Conservation (phyloP, 441 rosid species). For the Jatropha podagrica region DNA sequence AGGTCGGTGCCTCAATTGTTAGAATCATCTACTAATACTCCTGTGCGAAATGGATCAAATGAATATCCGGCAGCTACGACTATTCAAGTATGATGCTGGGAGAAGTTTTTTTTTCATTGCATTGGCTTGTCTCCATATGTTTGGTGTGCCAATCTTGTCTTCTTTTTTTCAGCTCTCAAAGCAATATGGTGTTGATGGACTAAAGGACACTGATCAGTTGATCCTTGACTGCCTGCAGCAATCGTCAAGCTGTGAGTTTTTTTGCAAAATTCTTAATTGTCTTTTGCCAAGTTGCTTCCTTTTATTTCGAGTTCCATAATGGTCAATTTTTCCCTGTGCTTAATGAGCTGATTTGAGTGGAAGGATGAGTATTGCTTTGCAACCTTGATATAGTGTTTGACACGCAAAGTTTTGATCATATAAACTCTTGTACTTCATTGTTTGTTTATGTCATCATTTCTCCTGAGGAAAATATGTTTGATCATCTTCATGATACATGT, state of each 20-base stretch:
- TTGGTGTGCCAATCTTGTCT: conserved; percentile 9
- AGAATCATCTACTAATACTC: conserved; percentile 37
- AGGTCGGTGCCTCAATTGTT: conserved; percentile 33
- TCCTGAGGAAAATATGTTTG: no score
- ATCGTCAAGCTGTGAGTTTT: conserved; percentile 64
- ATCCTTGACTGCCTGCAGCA: conserved; percentile 77
- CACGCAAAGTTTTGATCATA: no score
- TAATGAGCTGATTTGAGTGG: background rate
- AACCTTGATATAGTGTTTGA: background rate
- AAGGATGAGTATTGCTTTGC: background rate
- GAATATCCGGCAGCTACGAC: conserved; percentile 37
- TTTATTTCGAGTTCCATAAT: no score
- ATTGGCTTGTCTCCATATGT: background rate
- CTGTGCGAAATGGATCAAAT: conserved; percentile 36
- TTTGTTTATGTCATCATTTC: no score
- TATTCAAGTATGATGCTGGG: conserved; percentile 42
- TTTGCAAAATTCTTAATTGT: conserved; percentile 1
- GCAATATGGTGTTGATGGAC: conserved; percentile 53
- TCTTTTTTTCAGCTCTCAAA: conserved; percentile 37
- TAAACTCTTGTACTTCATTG: no score
- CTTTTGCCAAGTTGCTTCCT: background rate
- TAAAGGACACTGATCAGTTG: conserved; percentile 72
- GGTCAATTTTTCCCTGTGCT: no score
- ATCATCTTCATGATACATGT: no score
- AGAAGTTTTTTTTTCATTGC: conserved; percentile 1